phyloP scores from a whole-genome alignment of 768 basidiomycete species.

The Kwoniella shandongensis region DNA sequence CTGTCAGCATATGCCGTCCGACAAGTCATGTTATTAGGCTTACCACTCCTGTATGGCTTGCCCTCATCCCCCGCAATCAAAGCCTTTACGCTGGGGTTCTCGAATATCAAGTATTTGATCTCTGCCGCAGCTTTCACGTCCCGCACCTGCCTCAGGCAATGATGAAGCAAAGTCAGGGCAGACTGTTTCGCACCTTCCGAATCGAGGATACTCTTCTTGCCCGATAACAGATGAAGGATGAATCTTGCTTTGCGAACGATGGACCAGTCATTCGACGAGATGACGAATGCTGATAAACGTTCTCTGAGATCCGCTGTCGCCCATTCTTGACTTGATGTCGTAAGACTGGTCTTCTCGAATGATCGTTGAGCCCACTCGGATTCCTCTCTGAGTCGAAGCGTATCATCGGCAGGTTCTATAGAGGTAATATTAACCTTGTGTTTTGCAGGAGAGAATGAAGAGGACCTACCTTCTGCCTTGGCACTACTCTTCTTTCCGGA shows the following conservation, averaged over 20 bases:
- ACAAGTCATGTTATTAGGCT: neutral
- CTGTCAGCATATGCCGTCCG: neutral
- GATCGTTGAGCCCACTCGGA: constrained; percentile 11
- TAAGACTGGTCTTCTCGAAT: constrained; percentile 16
- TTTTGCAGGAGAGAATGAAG: neutral
- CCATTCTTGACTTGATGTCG: neutral
- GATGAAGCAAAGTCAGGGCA: constrained; percentile 1
- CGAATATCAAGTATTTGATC: constrained; percentile 11
- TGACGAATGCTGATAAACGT: constrained; percentile 6
- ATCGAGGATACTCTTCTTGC: constrained; percentile 3
- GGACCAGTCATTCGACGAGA: neutral
- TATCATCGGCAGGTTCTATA: constrained; percentile 2
- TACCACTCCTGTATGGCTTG: neutral
- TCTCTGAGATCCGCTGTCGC: neutral
- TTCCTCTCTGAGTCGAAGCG: constrained; percentile 14
- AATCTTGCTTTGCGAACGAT: constrained; percentile 10
- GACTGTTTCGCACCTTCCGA: neutral
- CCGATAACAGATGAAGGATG: constrained; percentile 7
- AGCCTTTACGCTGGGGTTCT: constrained; percentile 5
- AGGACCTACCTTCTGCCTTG: constrained; percentile 1
- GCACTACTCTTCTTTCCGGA: neutral
- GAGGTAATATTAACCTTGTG: neutral
- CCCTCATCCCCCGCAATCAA: constrained; percentile 9
- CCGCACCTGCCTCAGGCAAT: neutral
- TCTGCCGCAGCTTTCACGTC: neutral